A percentile compares a stretch with the other conserved stretches of the same genome.
phyloP scores from a whole-genome alignment of 345 rosid genomes.

The Passiflora organensis region DNA sequence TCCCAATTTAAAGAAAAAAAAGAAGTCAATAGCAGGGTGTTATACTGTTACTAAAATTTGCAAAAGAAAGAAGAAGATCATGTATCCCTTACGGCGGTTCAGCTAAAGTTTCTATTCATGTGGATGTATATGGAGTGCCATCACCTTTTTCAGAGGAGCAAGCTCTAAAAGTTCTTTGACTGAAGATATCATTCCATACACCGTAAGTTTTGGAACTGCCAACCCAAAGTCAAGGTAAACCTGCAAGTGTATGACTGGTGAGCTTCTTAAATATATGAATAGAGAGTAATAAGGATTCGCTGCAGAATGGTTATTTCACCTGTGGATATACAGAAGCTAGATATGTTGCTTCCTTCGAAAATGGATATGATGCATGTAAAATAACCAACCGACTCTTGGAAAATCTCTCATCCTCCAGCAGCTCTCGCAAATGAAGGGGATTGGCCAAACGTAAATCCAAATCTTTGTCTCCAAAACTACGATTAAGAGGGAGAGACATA shows the following conservation, averaged over 20 bases:
- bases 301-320: conserved; percentile 31
- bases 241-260: conserved; percentile 25
- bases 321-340: conserved; percentile 81
- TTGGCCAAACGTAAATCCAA: conserved; percentile 81
- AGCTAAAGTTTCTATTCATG: too few species aligned
- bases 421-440: conserved; percentile 73
- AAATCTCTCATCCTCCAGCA: conserved; percentile 82
- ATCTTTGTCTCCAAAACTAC: conserved; percentile 88
- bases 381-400: conserved; percentile 64
- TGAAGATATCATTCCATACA: conserved; percentile 80
- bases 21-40: too few species aligned
- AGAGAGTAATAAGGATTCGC: not conserved
- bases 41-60: too few species aligned
- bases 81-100: too few species aligned
- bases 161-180: conserved; percentile 86
- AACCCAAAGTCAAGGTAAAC: conserved; percentile 95
- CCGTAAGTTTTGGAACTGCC: conserved; percentile 86
- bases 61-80: too few species aligned
- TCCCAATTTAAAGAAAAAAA: too few species aligned
- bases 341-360: conserved; percentile 87
- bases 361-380: conserved; percentile 93
- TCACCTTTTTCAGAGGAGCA: conserved; percentile 84
- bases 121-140: not conserved
- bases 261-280: not conserved
- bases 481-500: not conserved